A percentile compares a stretch with the other conserved stretches of the same genome.
Conservation (phyloP, 2,329 filamentous ascomycete species). For the Trichophyton mentagrophytes region DNA sequence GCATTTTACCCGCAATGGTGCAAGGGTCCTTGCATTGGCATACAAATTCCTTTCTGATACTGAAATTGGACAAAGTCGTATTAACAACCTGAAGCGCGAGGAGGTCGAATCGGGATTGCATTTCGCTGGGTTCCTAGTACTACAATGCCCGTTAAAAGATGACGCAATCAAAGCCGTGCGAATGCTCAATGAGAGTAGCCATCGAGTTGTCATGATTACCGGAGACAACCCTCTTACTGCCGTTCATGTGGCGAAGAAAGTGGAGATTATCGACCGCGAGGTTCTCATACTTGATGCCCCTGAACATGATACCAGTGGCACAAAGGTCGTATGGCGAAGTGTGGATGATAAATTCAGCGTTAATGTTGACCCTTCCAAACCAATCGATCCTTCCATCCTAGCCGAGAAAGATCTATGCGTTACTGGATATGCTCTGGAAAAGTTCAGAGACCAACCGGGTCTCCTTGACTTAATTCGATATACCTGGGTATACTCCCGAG, state of each 20-base stretch:
- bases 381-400: constrained; percentile 69
- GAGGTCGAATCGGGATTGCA: constrained; percentile 71
- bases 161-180: constrained; percentile 87
- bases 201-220: constrained; percentile 98
- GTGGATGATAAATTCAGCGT: constrained; percentile 83
- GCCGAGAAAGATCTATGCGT: constrained; percentile 83
- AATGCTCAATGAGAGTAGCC: constrained; percentile 97
- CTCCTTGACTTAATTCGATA: constrained; percentile 69
- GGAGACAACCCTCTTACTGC: constrained; percentile 96
- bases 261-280: constrained; percentile 94
- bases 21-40: constrained; percentile 80
- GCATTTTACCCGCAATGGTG: constrained; percentile 91
- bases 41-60: constrained; percentile 85
- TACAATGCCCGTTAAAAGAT: constrained; percentile 92
- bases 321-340: constrained; percentile 83
- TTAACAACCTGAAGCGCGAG: constrained; percentile 91
- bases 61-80: constrained; percentile 68
- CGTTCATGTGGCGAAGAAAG: constrained; percentile 85
- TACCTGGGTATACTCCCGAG: constrained; percentile 94
- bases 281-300: constrained; percentile 90
- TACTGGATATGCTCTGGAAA: constrained; percentile 82
- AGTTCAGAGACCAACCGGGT: constrained; percentile 70
- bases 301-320: constrained; percentile 69
- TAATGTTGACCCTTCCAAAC: constrained; percentile 68
- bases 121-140: constrained; percentile 89